Percentiles rank a stretch among this genome's conserved stretches.
phyloP scores from a whole-genome alignment of 331 rosid species.

The Cydonia oblonga region DNA sequence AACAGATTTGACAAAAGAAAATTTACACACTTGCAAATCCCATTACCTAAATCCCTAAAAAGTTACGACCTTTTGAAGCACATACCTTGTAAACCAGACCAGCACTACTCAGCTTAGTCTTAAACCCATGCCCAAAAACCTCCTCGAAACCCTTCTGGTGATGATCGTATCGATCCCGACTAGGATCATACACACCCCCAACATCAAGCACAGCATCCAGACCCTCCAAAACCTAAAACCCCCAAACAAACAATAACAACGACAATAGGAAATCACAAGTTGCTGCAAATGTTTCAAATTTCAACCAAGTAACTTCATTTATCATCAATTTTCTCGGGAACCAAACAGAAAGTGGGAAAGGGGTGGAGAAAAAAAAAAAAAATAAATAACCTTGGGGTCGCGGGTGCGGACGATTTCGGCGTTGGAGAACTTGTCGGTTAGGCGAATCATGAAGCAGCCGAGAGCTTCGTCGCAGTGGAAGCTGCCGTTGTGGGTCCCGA shows the following conservation, averaged over 20 bases:
- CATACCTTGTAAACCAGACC: constrained; percentile 81
- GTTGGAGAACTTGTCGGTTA: constrained; percentile 41
- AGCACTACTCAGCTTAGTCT: constrained; percentile 85
- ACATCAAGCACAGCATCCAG: constrained; percentile 93
- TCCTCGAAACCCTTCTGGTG: constrained; percentile 88
- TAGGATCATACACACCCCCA: constrained; percentile 79
- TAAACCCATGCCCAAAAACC: constrained; percentile 72
- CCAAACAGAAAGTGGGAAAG: background rate
- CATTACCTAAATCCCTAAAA: background rate
- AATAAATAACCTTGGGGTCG: constrained; percentile 71
- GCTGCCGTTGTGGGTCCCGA: constrained; percentile 85
- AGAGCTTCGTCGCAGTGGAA: constrained; percentile 96
- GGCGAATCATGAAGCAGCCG: constrained; percentile 96
- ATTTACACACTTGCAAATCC: background rate
- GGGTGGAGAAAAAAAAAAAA: background rate
- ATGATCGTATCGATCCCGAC: constrained; percentile 70
- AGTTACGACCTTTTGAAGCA: background rate
- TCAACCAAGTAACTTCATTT: background rate
- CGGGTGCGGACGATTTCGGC: constrained; percentile 76
- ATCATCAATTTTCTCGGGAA: background rate
- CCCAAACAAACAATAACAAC: background rate
- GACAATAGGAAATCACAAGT: background rate
- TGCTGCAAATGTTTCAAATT: background rate
- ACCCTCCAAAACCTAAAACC: constrained; percentile 57
- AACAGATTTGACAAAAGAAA: background rate